Conservation (phyloP, 768 basidiomycete genomes). For the Trametes sanguinea region DNA sequence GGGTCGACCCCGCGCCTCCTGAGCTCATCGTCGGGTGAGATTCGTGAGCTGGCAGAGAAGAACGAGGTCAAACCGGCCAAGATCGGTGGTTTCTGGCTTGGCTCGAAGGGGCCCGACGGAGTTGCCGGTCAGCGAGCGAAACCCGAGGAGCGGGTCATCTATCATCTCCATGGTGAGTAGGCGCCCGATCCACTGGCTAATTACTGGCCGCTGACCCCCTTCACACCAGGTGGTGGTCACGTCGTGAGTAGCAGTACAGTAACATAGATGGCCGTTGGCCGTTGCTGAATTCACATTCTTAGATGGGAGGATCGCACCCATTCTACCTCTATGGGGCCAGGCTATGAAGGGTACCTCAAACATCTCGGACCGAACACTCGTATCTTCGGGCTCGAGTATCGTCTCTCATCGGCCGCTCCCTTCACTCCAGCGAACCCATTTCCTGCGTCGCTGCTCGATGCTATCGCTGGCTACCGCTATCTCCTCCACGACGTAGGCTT, state of each 20-base stretch:
- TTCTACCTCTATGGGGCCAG: background rate
- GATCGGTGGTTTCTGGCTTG: constrained; percentile 42
- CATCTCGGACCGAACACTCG: constrained; percentile 27
- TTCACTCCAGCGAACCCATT: constrained; percentile 41
- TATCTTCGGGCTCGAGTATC: constrained; percentile 49
- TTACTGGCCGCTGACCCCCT: background rate
- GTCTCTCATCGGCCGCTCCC: constrained; percentile 37
- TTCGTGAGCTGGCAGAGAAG: constrained; percentile 32
- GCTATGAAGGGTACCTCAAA: constrained; percentile 19
- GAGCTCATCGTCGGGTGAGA: constrained; percentile 38
- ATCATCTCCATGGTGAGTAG: constrained; percentile 33
- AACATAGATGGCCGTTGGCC: too few relatives aligned
- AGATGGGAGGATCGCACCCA: background rate
- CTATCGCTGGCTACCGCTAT: constrained; percentile 51
- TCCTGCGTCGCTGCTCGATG: constrained; percentile 56
- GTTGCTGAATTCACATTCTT: background rate
- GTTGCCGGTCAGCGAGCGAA: constrained; percentile 27
- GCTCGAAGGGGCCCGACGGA: constrained; percentile 20
- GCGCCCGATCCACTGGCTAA: background rate
- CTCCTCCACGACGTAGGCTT: constrained; percentile 47
- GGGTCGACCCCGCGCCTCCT: constrained; percentile 35
- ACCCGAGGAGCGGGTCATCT: constrained; percentile 38
- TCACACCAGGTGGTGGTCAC: background rate
- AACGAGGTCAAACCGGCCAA: constrained; percentile 32
- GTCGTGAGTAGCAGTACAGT: background rate